phyloP scores from a whole-genome alignment of 305 asterid species.

The Striga hermonthica region DNA sequence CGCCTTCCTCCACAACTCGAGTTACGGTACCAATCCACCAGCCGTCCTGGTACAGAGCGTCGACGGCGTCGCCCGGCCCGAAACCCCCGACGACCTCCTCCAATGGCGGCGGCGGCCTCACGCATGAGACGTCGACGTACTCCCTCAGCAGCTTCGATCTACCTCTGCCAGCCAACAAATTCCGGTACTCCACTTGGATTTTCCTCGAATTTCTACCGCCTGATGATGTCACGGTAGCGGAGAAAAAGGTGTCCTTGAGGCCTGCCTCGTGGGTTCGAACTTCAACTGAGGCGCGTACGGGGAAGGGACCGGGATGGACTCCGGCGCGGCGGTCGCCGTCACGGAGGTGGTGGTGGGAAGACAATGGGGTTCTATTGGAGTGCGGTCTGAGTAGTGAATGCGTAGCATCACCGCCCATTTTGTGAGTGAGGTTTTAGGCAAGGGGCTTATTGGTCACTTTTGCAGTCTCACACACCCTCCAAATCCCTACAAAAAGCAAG shows the following conservation, averaged over 20 bases:
- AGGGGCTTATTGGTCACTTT: conserved; percentile 23
- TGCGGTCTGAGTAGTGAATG: conserved; percentile 19
- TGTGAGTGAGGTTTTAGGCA: conserved; percentile 25
- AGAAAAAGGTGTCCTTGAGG: conserved; percentile 43
- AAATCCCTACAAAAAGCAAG: neutral
- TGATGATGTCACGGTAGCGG: conserved; percentile 43
- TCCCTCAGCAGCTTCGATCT: conserved; percentile 44
- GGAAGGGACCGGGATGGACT: conserved; percentile 24
- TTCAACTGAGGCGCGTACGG: conserved; percentile 43
- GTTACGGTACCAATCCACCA: conserved; percentile 72
- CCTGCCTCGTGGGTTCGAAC: conserved; percentile 55
- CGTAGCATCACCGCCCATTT: conserved; percentile 35
- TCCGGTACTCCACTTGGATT: conserved; percentile 46
- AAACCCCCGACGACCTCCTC: conserved; percentile 30
- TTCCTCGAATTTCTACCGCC: conserved; percentile 24
- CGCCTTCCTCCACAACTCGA: conserved; percentile 34
- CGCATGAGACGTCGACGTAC: conserved; percentile 30
- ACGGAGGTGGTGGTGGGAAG: conserved; percentile 7
- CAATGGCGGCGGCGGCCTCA: conserved; percentile 53
- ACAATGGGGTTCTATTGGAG: conserved; percentile 4
- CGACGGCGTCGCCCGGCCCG: conserved; percentile 52
- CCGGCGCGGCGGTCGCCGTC: conserved; percentile 2
- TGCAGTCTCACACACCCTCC: neutral
- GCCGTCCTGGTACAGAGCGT: conserved; percentile 59
- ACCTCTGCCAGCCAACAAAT: conserved; percentile 40